A percentile compares a stretch with the other conserved stretches of the same genome.
These are phyloP conservation scores for Peniophora sp. DNA, from an alignment of 1,284 basidiomycete species.

Conservation along the genomic window DNA sequence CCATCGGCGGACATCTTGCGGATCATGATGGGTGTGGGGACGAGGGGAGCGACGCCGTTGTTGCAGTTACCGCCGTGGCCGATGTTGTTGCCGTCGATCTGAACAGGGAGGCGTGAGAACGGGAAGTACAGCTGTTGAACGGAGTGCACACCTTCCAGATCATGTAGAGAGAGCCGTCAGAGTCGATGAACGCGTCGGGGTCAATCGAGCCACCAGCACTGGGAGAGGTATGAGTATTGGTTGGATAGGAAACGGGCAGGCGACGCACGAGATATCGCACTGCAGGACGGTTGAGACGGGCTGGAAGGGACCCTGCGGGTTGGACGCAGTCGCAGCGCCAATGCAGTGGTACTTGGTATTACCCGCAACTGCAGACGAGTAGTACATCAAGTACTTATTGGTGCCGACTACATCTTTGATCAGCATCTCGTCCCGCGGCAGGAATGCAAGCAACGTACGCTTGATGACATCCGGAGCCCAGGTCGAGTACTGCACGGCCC, in stretches of 20 bases:
- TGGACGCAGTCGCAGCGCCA: conserved; percentile 1
- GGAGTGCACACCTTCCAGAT: too few species aligned
- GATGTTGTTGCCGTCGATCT: conserved; percentile 15
- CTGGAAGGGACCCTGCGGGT: conserved; percentile 3
- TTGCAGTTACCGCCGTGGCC: conserved; percentile 15
- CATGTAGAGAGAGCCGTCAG: conserved; percentile 11
- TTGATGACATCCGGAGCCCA: conserved; percentile 14
- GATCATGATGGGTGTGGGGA: conserved; percentile 16
- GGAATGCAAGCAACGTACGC: conserved; percentile 2
- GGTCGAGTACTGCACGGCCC: conserved; percentile 8
- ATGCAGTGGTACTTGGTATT: conserved; percentile 2
- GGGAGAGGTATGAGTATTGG: not conserved
- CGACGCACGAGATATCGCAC: not conserved
- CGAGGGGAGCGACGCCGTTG: conserved; percentile 10
- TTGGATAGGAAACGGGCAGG: not conserved
- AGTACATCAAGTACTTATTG: conserved; percentile 11
- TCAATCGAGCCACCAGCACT: not conserved
- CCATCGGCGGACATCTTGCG: conserved; percentile 12
- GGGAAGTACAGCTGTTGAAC: too few species aligned
- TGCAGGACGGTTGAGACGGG: not conserved
- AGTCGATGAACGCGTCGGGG: conserved; percentile 9
- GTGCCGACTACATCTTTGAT: conserved; percentile 5
- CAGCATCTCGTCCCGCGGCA: not conserved
- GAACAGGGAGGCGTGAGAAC: too few species aligned
- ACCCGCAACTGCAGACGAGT: conserved; percentile 8